phyloP scores from a whole-genome alignment of 768 basidiomycete species.

The Megacollybia marginata region DNA sequence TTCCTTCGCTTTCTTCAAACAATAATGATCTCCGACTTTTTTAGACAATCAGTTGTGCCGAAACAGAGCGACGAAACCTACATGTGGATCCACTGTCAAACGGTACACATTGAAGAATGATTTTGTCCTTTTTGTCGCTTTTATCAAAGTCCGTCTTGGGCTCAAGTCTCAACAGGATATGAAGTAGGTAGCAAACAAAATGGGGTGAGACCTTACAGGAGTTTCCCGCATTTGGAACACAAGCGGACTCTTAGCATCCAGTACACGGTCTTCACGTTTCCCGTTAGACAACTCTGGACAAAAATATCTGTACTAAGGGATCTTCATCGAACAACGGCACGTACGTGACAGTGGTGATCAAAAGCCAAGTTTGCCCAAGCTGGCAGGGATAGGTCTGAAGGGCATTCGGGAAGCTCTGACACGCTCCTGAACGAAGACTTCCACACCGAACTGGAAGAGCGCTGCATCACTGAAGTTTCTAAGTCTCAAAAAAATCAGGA shows the following conservation, averaged over 20 bases:
- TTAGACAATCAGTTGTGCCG: too few relatives aligned
- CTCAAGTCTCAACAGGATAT: neutral
- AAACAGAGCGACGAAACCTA: conserved; percentile 2
- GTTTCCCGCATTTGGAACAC: neutral
- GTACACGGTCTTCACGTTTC: neutral
- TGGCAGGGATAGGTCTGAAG: neutral
- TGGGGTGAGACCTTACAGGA: neutral
- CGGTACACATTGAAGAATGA: conserved; percentile 14
- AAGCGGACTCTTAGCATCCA: neutral
- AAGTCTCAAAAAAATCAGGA: neutral
- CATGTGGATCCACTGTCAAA: conserved; percentile 10
- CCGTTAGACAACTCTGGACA: neutral
- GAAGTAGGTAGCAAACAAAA: neutral
- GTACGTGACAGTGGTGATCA: neutral
- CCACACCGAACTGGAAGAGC: neutral
- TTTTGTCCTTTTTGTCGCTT: conserved; percentile 6
- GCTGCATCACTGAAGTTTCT: neutral
- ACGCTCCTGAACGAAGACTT: neutral
- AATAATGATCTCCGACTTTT: neutral
- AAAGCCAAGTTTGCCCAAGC: neutral
- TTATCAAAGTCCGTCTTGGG: conserved; percentile 2
- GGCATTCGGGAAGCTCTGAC: neutral
- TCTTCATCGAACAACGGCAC: neutral
- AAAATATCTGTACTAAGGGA: neutral
- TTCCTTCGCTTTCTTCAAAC: neutral